These are phyloP conservation scores for Boletus sp. DNA, from an alignment of 768 basidiomycete genomes.

Conservation along the genomic window DNA sequence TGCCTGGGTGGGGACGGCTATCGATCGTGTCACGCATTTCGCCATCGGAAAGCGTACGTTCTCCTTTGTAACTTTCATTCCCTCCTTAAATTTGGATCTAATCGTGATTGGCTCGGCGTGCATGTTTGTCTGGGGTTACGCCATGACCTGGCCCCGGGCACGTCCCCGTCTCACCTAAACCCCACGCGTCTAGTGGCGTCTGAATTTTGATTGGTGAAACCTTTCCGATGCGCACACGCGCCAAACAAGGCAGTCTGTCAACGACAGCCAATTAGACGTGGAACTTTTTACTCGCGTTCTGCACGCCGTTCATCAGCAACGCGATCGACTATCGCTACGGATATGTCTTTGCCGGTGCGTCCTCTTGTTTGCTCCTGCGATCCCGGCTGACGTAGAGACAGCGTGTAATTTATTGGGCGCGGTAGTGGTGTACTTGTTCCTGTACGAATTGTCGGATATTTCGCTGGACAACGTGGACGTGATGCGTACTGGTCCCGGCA, in stretches of 20 bases:
- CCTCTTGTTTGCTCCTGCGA: no score
- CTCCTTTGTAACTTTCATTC: background rate
- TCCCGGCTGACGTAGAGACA: constrained; percentile 7
- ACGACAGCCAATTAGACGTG: constrained; percentile 58
- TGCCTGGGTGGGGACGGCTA: no score
- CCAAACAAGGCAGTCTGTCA: constrained; percentile 72
- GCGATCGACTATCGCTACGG: constrained; percentile 63
- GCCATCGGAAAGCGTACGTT: constrained; percentile 52
- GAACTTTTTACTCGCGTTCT: constrained; percentile 74
- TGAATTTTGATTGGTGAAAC: constrained; percentile 82
- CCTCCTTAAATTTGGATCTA: constrained; percentile 12
- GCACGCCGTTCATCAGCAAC: constrained; percentile 68
- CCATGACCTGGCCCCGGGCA: constrained; percentile 61
- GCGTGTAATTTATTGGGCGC: constrained; percentile 62
- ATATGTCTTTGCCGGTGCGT: constrained; percentile 64
- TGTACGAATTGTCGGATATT: constrained; percentile 70
- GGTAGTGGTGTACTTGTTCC: constrained; percentile 65
- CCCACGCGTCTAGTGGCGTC: constrained; percentile 41
- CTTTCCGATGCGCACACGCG: constrained; percentile 67
- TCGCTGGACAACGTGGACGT: constrained; percentile 64
- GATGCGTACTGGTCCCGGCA: constrained; percentile 30
- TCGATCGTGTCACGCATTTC: constrained; percentile 46
- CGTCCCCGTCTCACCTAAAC: background rate
- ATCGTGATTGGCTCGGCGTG: constrained; percentile 69
- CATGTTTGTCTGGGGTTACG: constrained; percentile 70